These are phyloP conservation scores for Zanthoxylum bungeanum DNA, from an alignment of 345 rosid species.

Conservation along the genomic window DNA sequence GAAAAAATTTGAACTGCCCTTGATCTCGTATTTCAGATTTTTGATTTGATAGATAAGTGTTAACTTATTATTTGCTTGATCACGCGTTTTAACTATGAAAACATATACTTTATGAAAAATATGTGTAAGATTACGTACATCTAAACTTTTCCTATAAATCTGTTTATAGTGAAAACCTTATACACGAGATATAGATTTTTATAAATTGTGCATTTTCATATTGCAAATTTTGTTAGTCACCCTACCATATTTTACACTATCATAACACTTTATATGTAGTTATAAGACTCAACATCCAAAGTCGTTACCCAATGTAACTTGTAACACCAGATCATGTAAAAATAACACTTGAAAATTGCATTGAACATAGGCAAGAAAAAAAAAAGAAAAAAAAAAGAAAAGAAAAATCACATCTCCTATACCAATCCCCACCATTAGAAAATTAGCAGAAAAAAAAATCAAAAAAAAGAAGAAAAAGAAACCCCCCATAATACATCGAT, in stretches of 20 bases:
- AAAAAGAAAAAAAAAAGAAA: not conserved
- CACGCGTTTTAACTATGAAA: no score
- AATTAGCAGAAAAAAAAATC: conserved; percentile 2
- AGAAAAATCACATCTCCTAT: conserved; percentile 39
- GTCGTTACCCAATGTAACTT: conserved; percentile 1
- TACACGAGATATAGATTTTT: no score
- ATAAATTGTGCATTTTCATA: not conserved
- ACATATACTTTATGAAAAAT: no score
- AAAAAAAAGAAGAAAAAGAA: not conserved
- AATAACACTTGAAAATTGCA: conserved; percentile 33
- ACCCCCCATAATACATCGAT: conserved; percentile 22
- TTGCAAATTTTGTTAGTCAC: not conserved
- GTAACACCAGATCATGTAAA: conserved; percentile 11
- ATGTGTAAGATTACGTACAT: no score
- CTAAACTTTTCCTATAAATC: no score
- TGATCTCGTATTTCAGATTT: no score
- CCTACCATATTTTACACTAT: not conserved
- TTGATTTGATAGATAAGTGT: no score
- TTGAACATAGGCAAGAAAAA: conserved; percentile 7
- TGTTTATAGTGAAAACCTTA: no score
- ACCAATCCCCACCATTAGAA: conserved; percentile 52
- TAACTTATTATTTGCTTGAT: no score
- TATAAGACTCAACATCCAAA: conserved; percentile 5
- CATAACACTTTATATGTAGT: no score
- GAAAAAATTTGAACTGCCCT: no score